These are phyloP conservation scores for Colletotrichum orchidophilum DNA, from an alignment of 2,329 filamentous ascomycete species.

Conservation along the genomic window DNA sequence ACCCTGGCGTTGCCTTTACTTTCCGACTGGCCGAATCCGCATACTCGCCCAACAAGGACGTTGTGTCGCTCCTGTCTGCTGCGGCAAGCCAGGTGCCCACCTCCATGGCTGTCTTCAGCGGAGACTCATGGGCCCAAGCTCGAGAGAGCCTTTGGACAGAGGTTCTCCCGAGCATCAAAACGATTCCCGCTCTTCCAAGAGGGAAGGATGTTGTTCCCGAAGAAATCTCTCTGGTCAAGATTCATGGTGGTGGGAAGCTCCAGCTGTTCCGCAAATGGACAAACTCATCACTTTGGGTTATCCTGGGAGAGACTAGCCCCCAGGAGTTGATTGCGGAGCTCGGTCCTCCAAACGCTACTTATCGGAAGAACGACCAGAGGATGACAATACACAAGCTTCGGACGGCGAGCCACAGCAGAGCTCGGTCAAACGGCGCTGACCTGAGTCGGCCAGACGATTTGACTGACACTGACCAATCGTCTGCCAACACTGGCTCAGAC, in stretches of 20 bases:
- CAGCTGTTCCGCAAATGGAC: conserved; percentile 80
- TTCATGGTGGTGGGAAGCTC: conserved; percentile 81
- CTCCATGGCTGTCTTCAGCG: conserved; percentile 91
- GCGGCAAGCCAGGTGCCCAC: conserved; percentile 80
- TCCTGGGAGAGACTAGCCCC: conserved; percentile 85
- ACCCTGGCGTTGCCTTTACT: conserved; percentile 92
- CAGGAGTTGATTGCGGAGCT: conserved; percentile 92
- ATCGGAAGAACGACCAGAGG: conserved; percentile 88
- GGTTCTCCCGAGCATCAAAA: conserved; percentile 77
- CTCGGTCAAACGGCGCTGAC: conserved; percentile 55
- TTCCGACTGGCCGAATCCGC: conserved; percentile 80
- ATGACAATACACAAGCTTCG: conserved; percentile 84
- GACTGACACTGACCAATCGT: conserved; percentile 80
- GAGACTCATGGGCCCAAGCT: conserved; percentile 89
- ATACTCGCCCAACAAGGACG: conserved; percentile 81
- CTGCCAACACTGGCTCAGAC: conserved; percentile 75
- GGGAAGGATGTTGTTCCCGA: conserved; percentile 85
- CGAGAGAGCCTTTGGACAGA: conserved; percentile 81
- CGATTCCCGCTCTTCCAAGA: conserved; percentile 73
- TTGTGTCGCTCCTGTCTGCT: conserved; percentile 81
- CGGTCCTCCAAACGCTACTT: conserved; percentile 92
- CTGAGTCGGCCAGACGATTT: conserved; percentile 63
- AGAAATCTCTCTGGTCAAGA: conserved; percentile 82
- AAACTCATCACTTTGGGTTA: conserved; percentile 73
- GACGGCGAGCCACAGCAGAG: conserved; percentile 60